Percentiles rank a stretch among this genome's conserved stretches.
Evolutionary conservation across 2,329 filamentous ascomycete species (phyloP).

Genomic region (Penicillium sp.): DNA sequence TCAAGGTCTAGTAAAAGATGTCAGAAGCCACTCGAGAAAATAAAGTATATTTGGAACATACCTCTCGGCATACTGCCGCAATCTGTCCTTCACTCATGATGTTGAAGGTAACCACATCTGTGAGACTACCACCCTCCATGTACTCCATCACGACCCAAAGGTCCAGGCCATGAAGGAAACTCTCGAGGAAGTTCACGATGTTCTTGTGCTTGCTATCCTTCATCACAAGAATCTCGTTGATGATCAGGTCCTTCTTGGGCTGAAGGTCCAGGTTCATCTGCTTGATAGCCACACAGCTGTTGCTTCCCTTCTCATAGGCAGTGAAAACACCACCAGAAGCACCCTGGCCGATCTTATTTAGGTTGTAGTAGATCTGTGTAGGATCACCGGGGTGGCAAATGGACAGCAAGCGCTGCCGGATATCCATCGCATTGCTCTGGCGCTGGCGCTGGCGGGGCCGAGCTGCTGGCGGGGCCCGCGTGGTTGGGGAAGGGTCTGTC

Average conservation of each 20-base stretch:
- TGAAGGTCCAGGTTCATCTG: slow-evolving; percentile 99
- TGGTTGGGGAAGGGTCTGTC: slow-evolving; percentile 33
- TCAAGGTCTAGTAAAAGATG: slow-evolving; percentile 60
- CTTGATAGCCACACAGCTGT: slow-evolving; percentile 93
- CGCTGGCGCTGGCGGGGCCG: slow-evolving; percentile 74
- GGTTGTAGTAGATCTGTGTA: slow-evolving; percentile 77
- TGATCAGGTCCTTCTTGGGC: slow-evolving; percentile 97
- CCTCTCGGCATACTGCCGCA: slow-evolving; percentile 87
- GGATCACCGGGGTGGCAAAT: slow-evolving; percentile 92
- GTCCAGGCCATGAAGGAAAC: slow-evolving; percentile 83
- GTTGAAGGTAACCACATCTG: slow-evolving; percentile 97
- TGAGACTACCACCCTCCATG: slow-evolving; percentile 97
- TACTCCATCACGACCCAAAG: slow-evolving; percentile 99
- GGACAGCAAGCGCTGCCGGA: slow-evolving; percentile 76
- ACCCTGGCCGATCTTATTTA: slow-evolving; percentile 96
- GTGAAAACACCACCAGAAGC: slow-evolving; percentile 95
- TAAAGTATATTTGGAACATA: slow-evolving; percentile 33
- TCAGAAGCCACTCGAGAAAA: slow-evolving; percentile 12
- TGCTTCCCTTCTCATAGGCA: slow-evolving; percentile 78
- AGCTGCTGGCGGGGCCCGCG: slow-evolving; percentile 54
- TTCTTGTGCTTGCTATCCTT: slow-evolving; percentile 98
- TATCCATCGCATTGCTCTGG: slow-evolving; percentile 77
- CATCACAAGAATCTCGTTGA: slow-evolving; percentile 99
- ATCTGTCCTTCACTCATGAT: slow-evolving; percentile 99
- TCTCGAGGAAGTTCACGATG: slow-evolving; percentile 99